phyloP scores from a whole-genome alignment of 805 yeast species.

The Pichia heedii region DNA sequence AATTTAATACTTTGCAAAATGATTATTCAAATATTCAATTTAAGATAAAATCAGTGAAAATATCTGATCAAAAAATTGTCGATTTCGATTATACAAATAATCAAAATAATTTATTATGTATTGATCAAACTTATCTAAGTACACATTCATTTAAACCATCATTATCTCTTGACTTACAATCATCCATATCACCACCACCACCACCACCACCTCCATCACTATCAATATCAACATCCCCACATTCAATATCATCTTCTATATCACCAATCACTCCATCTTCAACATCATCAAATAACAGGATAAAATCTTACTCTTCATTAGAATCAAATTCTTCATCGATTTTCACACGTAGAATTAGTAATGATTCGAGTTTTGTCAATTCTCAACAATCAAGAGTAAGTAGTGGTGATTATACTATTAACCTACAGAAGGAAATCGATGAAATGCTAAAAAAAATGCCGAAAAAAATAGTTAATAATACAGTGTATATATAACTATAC shows the following conservation, averaged over 20 bases:
- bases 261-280: too few relatives aligned
- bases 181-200: not conserved
- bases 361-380: too few relatives aligned
- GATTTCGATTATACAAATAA: constrained; percentile 28
- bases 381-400: too few relatives aligned
- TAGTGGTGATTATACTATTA: constrained; percentile 1
- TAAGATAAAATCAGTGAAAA: constrained; percentile 3
- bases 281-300: too few relatives aligned
- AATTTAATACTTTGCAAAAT: constrained; percentile 51
- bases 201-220: not conserved
- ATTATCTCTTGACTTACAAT: not conserved
- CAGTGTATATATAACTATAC: constrained; percentile 9
- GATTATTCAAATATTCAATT: too few relatives aligned
- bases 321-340: too few relatives aligned
- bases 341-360: not conserved
- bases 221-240: not conserved
- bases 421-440: constrained; percentile 8
- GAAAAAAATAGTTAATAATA: constrained; percentile 12
- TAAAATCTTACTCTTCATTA: too few relatives aligned
- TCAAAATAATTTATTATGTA: constrained; percentile 34
- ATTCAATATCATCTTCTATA: too few relatives aligned
- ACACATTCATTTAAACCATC: constrained; percentile 29
- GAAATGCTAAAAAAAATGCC: constrained; percentile 12
- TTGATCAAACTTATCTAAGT: constrained; percentile 50
- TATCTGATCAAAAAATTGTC: constrained; percentile 39